Evolutionary conservation across 495 filamentous ascomycete species (phyloP).

Genomic region (Talaromyces nanjingensis): DNA sequence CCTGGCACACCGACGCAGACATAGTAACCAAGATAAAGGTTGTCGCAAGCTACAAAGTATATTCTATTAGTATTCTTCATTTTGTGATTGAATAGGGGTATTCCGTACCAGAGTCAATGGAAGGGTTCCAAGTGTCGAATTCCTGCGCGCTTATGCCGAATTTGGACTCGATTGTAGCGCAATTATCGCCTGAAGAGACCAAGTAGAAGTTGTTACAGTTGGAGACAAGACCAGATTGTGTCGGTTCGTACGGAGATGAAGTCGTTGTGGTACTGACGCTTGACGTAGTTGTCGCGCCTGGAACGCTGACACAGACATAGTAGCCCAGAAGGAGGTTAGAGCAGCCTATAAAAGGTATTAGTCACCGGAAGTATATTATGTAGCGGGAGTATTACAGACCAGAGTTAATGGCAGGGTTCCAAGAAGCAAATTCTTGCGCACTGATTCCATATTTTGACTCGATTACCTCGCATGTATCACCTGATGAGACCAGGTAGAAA

Average conservation of each 20-base stretch:
- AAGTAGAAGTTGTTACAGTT: slow-evolving; percentile 53
- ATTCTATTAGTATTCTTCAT: background rate
- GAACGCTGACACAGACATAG: slow-evolving; percentile 15
- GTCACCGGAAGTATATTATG: background rate
- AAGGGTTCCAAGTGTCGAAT: slow-evolving; percentile 15
- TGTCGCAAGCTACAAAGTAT: slow-evolving; percentile 8
- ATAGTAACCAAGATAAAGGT: slow-evolving; percentile 7
- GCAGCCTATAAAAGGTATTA: slow-evolving; percentile 7
- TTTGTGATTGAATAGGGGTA: background rate
- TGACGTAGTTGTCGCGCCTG: slow-evolving; percentile 1
- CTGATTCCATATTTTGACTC: slow-evolving; percentile 8
- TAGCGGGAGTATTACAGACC: background rate
- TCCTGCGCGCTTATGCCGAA: slow-evolving; percentile 7
- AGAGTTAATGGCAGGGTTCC: slow-evolving; percentile 14
- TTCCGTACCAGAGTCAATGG: slow-evolving; percentile 8
- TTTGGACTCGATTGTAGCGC: slow-evolving; percentile 3
- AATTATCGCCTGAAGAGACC: slow-evolving; percentile 28
- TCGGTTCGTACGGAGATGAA: slow-evolving; percentile 29
- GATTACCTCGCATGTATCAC: slow-evolving; percentile 11
- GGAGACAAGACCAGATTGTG: slow-evolving; percentile 22
- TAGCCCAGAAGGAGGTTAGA: slow-evolving; percentile 9
- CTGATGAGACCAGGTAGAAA: slow-evolving; percentile 48
- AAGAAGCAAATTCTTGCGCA: slow-evolving; percentile 9
- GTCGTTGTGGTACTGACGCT: background rate
- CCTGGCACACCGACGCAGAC: slow-evolving; percentile 15